A percentile compares a stretch with the other conserved stretches of the same genome.
Evolutionary conservation across 345 rosid genomes (phyloP).

Genomic region (Brassica napus): Da-Ae NC_063450.1:8598501-8599000

Average conservation of each 20-base stretch:
- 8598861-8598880: constrained; percentile 1
- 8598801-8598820: constrained; percentile 62
- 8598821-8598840: not conserved
- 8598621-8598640: constrained; percentile 44
- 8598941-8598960: constrained; percentile 84
- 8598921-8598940: constrained; percentile 73
- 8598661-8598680: constrained; percentile 43
- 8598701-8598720: constrained; percentile 44
- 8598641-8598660: constrained; percentile 42
- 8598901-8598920: constrained; percentile 85
- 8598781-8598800: constrained; percentile 74
- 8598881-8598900: constrained; percentile 56
- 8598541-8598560: constrained; percentile 30
- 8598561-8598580: constrained; percentile 48
- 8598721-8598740: constrained; percentile 52
- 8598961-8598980: constrained; percentile 78
- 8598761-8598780: constrained; percentile 73
- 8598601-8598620: constrained; percentile 39
- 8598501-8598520: constrained; percentile 7
- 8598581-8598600: constrained; percentile 42
- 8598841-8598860: constrained; percentile 9
- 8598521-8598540: not conserved
- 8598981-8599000: constrained; percentile 85
- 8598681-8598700: constrained; percentile 45
- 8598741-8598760: constrained; percentile 69